Conservation (phyloP, 345 rosid genomes). For the Bruguiera parviflora region DNA sequence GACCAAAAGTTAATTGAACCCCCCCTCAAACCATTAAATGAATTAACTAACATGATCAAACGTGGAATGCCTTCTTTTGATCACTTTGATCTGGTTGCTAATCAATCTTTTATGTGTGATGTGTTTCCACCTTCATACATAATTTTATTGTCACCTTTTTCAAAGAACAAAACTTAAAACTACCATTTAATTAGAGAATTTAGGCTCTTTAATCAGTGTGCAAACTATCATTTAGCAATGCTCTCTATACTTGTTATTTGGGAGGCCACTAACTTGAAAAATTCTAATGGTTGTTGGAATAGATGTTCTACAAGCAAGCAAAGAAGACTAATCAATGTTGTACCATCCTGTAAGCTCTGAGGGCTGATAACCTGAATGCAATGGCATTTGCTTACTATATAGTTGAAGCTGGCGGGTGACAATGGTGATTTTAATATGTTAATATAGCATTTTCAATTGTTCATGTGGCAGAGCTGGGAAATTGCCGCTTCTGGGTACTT, state of each 20-base stretch:
- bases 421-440: conserved; percentile 24
- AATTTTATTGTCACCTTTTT: neutral
- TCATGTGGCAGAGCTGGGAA: conserved; percentile 24
- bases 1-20: too few species aligned
- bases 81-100: too few species aligned
- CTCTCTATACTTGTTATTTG: neutral
- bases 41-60: too few species aligned
- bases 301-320: conserved; percentile 99
- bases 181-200: neutral
- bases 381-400: conserved; percentile 14
- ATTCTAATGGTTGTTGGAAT: conserved; percentile 30
- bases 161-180: neutral
- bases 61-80: too few species aligned
- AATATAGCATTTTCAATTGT: conserved; percentile 32
- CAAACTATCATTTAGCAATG: neutral
- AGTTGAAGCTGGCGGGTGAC: conserved; percentile 13
- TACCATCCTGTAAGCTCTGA: conserved; percentile 59
- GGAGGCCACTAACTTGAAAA: conserved; percentile 10
- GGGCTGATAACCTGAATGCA: conserved; percentile 6
- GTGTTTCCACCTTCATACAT: too few species aligned
- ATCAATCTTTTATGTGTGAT: too few species aligned
- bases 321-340: conserved; percentile 96
- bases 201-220: too few species aligned
- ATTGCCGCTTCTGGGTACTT: conserved; percentile 8
- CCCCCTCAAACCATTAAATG: too few species aligned